Evolutionary conservation across 352 stramenopile species (phyloP), one percentile per base, ranked within the genome.

Genomic region (Phytophthora foliorum): DNA sequence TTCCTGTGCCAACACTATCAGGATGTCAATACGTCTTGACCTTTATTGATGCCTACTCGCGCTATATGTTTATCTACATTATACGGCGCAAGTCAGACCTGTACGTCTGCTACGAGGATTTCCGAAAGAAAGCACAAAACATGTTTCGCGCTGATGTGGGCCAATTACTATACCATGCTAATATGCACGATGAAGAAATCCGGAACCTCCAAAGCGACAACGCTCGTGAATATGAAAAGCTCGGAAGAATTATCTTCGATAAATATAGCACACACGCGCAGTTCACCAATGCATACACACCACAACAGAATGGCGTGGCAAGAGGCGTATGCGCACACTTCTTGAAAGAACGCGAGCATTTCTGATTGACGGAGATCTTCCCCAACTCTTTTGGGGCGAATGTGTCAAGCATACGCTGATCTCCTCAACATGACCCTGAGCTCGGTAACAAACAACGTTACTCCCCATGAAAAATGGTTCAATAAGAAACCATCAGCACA

Each of bases 21-120:
- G n/a, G n/a, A n/a, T n/a, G n/a, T n/a, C 56, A 44, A 41, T 70
- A 59, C n/a, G 70, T 74, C 34, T 36, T 68, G 22, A 64, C 51
- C 14, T 73, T 64, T 31, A 73, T 73, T 6, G 57, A 68, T 41
- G 65, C 64, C 49, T 67, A 67, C 50, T 49, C 60, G 8, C 29
- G 55, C n/a, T 67, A 63, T 32, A 70, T 68, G 54, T 70, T 60
- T 16, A 63, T 54, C 7, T 70, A 67, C 32, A 45, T 62, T 10
- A 70, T 66, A 14, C 44, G 51, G 38, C 29, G 38, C 3, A 59
- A 53, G 32, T 64, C 49, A 44, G 64, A 67, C 29, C 21, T 72
- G 6, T 72, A 67, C 16, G 41, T 36, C 5, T 72, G 51, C 51
- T 72, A 58, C 24, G 56, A 59, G 6, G 46, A 58, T 24, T 72